Evolutionary conservation across 2,329 filamentous ascomycete species (phyloP), one percentile per base, ranked within the genome.

Genomic region (Xylariales sp.): DNA sequence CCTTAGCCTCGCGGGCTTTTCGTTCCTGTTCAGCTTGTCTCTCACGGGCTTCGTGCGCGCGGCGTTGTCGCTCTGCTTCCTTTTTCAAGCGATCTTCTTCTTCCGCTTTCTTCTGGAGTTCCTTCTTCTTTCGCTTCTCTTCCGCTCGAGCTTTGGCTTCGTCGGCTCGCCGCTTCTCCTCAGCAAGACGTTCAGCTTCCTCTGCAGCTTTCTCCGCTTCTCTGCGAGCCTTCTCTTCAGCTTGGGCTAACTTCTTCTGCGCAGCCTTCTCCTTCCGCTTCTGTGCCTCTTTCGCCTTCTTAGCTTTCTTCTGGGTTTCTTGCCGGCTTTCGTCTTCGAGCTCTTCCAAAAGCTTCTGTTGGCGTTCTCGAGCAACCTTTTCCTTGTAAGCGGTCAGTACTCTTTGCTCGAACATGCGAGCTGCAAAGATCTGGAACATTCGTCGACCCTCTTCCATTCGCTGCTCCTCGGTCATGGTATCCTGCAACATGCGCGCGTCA

Each of bases 391-490:
- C 93, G 29, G 87, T 91, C 42, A 98, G 74, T 16, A 98, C 93
- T 46, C 93, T 78, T 62, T 98, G 93, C 67, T 98, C 93, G 62
- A 98, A 98, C 93, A 98, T 98, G 46, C 93, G 83, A 41, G 93
- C 93, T 44, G 93, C 93, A 63, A 98, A 98, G 61, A 98, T 97
- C 62, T 98, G 93, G 60, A 98, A 98, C 93, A 98, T 98, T 51
- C 91, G 78, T 40, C 93, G 81, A 44, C 93, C 93, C 70, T 98
- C 93, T 61, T 97, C 90, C 93, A 98, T 97, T 44, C 93, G 86
- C 70, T 97, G 90, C 67, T 95, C 88, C 69, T 97, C 91, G 36
- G 89, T 96, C 88, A 97, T 93, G 48, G 85, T 81, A 59, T 95
- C 90, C 91, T 97, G 66, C 76, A 82, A 65, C 43, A 45, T 42